Percentiles rank a stretch among this genome's conserved stretches.
These are phyloP conservation scores for Cyberlindnera subsufficiens DNA, from an alignment of 805 yeast species.

Conservation along the genomic window DNA sequence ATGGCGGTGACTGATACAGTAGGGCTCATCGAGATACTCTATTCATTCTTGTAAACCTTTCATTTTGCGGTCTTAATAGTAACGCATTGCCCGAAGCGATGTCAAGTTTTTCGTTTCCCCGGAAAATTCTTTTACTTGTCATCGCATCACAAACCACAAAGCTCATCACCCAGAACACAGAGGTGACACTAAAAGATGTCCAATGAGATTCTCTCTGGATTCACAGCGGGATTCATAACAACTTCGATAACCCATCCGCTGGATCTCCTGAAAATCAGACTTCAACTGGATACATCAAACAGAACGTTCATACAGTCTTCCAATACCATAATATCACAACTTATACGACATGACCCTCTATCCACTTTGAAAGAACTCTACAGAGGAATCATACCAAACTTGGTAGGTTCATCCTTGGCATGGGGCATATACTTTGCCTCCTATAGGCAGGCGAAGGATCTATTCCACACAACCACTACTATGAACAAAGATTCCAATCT, in stretches of 20 bases:
- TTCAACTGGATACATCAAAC: conserved; percentile 51
- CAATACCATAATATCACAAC: conserved; percentile 3
- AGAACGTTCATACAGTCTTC: conserved; percentile 5
- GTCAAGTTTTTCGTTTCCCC: too few species aligned
- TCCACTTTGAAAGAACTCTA: conserved; percentile 14
- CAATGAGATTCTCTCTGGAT: conserved; percentile 52
- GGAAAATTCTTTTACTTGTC: too few species aligned
- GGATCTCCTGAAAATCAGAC: conserved; percentile 76
- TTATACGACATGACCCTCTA: conserved; percentile 8
- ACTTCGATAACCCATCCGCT: conserved; percentile 85
- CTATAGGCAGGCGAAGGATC: conserved; percentile 57
- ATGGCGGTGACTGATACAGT: too few species aligned
- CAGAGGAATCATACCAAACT: conserved; percentile 40
- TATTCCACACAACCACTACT: conserved; percentile 17
- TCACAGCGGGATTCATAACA: conserved; percentile 75
- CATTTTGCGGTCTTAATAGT: too few species aligned
- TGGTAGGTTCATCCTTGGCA: conserved; percentile 77
- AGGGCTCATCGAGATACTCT: too few species aligned
- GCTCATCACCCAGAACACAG: too few species aligned
- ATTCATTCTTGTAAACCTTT: too few species aligned
- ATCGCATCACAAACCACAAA: too few species aligned
- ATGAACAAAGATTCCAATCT: conserved; percentile 27
- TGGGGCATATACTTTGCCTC: conserved; percentile 87
- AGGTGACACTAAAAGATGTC: background rate
- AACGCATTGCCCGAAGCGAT: too few species aligned